A percentile compares a stretch with the other conserved stretches of the same genome.
Evolutionary conservation across 306 rosid species (phyloP).

Genomic region (Vicia faba): DNA sequence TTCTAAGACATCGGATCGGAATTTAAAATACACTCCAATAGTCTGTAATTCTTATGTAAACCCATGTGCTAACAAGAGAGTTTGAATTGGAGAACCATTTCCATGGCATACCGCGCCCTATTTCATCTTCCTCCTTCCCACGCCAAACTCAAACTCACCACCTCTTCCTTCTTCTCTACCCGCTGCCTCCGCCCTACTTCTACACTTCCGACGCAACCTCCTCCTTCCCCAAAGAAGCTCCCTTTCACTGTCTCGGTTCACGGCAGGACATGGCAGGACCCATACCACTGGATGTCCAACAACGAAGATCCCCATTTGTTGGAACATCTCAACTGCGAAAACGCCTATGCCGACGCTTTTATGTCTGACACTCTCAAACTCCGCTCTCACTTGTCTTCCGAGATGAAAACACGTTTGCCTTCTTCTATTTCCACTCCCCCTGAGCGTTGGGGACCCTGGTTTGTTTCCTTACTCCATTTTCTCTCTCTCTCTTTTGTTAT

Average conservation of each 20-base stretch:
- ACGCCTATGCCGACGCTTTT: slow-evolving; percentile 69
- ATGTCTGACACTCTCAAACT: slow-evolving; percentile 72
- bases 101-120: slow-evolving; percentile 53
- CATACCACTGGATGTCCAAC: slow-evolving; percentile 89
- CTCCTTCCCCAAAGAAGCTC: slow-evolving; percentile 65
- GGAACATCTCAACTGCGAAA: slow-evolving; percentile 65
- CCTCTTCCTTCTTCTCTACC: slow-evolving; percentile 5
- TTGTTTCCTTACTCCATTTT: slow-evolving; percentile 43
- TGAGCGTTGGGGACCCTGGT: slow-evolving; percentile 97
- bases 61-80: no score
- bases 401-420: slow-evolving; percentile 77
- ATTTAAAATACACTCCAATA: no score
- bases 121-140: slow-evolving; percentile 37
- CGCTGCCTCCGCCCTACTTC: slow-evolving; percentile 43
- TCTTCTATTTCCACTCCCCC: slow-evolving; percentile 77
- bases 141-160: slow-evolving; percentile 5
- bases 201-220: slow-evolving; percentile 39
- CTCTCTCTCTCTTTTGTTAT: no score
- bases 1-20: no score
- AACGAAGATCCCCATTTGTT: slow-evolving; percentile 61
- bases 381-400: slow-evolving; percentile 55
- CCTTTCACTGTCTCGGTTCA: slow-evolving; percentile 64
- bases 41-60: no score
- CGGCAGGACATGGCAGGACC: slow-evolving; percentile 71
- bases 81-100: background rate